Evolutionary conservation across 2,329 filamentous ascomycete genomes (phyloP).

Genomic region (Dothistroma septosporum): DNA sequence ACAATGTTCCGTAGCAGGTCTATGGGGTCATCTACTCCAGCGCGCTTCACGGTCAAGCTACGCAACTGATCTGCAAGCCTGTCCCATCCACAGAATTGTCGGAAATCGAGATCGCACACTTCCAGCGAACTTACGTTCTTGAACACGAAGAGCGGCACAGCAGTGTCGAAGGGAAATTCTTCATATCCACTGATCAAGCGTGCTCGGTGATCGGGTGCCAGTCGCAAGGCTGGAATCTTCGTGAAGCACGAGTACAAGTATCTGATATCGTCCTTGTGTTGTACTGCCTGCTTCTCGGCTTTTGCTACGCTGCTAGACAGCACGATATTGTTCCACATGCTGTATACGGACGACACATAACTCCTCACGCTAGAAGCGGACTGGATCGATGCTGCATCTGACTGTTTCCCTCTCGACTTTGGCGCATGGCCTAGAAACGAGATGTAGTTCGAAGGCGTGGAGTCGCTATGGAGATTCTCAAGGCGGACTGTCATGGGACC

Average conservation of each 20-base stretch:
- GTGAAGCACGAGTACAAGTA: conserved; percentile 98
- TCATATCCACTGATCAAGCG: conserved; percentile 89
- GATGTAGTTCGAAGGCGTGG: conserved; percentile 85
- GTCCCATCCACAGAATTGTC: conserved; percentile 97
- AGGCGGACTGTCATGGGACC: conserved; percentile 94
- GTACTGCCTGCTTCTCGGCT: conserved; percentile 83
- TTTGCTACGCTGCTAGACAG: conserved; percentile 77
- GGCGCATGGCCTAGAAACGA: conserved; percentile 87
- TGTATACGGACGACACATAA: conserved; percentile 95
- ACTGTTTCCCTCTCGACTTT: conserved; percentile 70
- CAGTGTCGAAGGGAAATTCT: conserved; percentile 96
- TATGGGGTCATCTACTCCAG: conserved; percentile 79
- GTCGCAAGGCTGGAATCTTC: conserved; percentile 86
- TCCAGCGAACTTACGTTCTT: conserved; percentile 94
- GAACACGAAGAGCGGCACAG: conserved; percentile 92
- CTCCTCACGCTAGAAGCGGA: conserved; percentile 96
- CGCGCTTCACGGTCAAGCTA: conserved; percentile 82
- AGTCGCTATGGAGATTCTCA: conserved; percentile 88
- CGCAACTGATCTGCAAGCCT: conserved; percentile 85
- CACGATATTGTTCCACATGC: conserved; percentile 84
- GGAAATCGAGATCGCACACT: conserved; percentile 91
- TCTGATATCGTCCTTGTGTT: conserved; percentile 80
- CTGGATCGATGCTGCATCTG: conserved; percentile 85
- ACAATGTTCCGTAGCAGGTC: conserved; percentile 92
- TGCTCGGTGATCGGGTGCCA: conserved; percentile 90